Evolutionary conservation across 306 rosid species (phyloP).

Genomic region (Erythrophleum fordii): DNA sequence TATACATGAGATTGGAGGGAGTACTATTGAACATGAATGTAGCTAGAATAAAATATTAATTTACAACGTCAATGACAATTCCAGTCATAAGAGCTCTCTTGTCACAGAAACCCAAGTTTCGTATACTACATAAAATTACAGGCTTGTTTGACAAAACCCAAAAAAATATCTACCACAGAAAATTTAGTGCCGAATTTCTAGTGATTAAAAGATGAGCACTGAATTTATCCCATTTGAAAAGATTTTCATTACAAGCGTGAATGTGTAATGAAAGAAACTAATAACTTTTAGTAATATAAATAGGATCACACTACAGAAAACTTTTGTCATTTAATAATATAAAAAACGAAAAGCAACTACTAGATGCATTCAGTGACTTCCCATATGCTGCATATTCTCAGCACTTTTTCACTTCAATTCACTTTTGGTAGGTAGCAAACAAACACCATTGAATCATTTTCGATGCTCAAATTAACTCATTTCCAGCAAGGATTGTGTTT

Average conservation of each 20-base stretch:
- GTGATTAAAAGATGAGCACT: not conserved
- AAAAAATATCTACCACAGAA: not conserved
- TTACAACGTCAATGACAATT: slow-evolving; percentile 11
- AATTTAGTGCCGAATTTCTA: not conserved
- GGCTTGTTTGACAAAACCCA: not conserved
- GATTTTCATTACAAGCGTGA: not conserved
- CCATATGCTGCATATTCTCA: not conserved
- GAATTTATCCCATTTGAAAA: not conserved
- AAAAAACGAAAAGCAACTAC: not conserved
- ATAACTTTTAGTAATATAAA: not conserved
- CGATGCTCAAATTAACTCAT: not conserved
- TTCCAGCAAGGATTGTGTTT: not conserved
- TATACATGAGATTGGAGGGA: too few relatives aligned
- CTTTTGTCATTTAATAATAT: not conserved
- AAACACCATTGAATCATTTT: not conserved
- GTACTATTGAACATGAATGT: not conserved
- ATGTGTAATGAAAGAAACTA: not conserved
- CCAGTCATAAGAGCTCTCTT: not conserved
- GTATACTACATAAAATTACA: not conserved
- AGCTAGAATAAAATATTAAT: not conserved
- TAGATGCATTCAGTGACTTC: not conserved
- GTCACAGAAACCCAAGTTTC: not conserved
- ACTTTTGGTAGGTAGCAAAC: not conserved
- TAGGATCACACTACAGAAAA: not conserved
- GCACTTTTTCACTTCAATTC: not conserved